A percentile compares a stretch with the other conserved stretches of the same genome.
These are phyloP conservation scores for Pugionium dolabratum DNA, from an alignment of 345 rosid genomes.

Conservation along the genomic window DNA sequence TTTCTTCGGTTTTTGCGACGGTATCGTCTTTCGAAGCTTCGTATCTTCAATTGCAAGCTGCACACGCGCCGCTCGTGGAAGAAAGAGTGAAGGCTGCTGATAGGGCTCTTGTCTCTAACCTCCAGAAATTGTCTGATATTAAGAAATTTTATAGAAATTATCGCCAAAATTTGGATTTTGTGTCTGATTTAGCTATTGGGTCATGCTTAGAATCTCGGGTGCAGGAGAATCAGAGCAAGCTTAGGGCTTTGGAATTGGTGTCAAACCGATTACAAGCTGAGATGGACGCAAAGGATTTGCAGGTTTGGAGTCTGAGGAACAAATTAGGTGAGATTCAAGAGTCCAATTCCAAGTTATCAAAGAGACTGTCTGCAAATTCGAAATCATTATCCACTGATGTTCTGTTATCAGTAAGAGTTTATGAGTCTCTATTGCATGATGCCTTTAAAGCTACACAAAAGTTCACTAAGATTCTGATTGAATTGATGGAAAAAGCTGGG, in stretches of 20 bases:
- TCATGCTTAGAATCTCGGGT: constrained; percentile 89
- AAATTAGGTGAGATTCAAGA: constrained; percentile 62
- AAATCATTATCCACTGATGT: constrained; percentile 52
- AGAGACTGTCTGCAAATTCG: constrained; percentile 54
- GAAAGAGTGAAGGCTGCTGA: constrained; percentile 69
- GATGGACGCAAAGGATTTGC: constrained; percentile 67
- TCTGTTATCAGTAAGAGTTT: constrained; percentile 62
- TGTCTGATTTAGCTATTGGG: constrained; percentile 51
- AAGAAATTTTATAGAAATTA: constrained; percentile 57
- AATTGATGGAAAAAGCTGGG: constrained; percentile 75
- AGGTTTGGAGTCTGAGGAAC: constrained; percentile 59
- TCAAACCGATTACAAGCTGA: constrained; percentile 78
- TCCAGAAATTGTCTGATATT: constrained; percentile 68
- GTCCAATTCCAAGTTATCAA: constrained; percentile 54
- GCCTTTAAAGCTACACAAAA: constrained; percentile 57
- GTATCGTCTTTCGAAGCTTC: constrained; percentile 84
- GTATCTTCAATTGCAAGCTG: constrained; percentile 78
- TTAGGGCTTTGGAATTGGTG: constrained; percentile 66
- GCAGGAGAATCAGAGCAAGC: constrained; percentile 93
- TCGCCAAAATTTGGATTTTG: constrained; percentile 51
- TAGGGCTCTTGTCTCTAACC: constrained; percentile 67
- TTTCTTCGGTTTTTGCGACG: constrained; percentile 75
- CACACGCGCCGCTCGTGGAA: constrained; percentile 77
- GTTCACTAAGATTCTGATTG: constrained; percentile 72
- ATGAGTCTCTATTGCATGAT: constrained; percentile 65